Conservation (phyloP, 2,329 filamentous ascomycete species). For the Monosporascus ibericus region DNA sequence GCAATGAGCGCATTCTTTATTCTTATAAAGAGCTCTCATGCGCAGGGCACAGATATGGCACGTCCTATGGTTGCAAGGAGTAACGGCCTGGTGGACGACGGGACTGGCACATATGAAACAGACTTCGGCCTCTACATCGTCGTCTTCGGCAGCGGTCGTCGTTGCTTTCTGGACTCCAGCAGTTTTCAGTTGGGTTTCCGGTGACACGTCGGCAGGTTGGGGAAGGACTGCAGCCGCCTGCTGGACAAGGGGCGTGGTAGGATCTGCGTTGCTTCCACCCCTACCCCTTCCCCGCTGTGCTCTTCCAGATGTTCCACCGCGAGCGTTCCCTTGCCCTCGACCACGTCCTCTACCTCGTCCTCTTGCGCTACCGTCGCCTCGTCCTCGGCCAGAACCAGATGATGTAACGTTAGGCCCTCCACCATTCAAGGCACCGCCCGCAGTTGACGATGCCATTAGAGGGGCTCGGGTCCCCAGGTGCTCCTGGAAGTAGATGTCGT, state of each 20-base stretch:
- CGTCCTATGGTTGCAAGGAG: constrained; percentile 92
- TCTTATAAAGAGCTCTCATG: constrained; percentile 91
- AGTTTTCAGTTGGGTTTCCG: constrained; percentile 5
- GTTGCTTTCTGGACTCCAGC: constrained; percentile 1
- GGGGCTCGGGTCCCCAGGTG: neutral
- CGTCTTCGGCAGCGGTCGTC: constrained; percentile 34
- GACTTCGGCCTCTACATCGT: constrained; percentile 65
- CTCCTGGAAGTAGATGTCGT: neutral
- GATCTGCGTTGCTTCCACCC: constrained; percentile 23
- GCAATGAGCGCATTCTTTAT: constrained; percentile 93
- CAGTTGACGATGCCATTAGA: constrained; percentile 2
- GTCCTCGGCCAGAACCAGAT: constrained; percentile 17
- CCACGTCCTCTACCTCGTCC: constrained; percentile 38
- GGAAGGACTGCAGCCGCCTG: constrained; percentile 1
- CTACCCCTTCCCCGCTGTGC: constrained; percentile 24
- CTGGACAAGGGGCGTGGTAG: neutral
- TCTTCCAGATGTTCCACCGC: constrained; percentile 33
- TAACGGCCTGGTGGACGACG: constrained; percentile 79
- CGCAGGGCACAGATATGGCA: constrained; percentile 94
- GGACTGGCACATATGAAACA: constrained; percentile 97
- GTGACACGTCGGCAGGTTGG: constrained; percentile 1
- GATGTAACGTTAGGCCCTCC: constrained; percentile 3
- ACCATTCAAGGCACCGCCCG: neutral
- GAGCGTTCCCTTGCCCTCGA: constrained; percentile 14
- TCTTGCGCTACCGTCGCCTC: constrained; percentile 27